Conservation (phyloP, 306 rosid species). For the Neltuma alba region DNA sequence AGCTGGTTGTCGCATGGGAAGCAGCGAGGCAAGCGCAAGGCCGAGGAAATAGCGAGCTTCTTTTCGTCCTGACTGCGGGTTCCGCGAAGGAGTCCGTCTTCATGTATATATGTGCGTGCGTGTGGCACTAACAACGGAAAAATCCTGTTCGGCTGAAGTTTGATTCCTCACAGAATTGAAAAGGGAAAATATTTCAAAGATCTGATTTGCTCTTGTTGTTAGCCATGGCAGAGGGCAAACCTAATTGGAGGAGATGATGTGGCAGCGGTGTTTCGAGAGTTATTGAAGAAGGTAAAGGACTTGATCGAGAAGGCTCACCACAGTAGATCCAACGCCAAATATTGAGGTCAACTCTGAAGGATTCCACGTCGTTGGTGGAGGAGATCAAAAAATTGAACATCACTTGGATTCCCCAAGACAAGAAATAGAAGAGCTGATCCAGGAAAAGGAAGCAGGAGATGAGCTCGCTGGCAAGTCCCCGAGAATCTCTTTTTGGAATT, state of each 20-base stretch:
- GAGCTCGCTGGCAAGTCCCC: too few relatives aligned
- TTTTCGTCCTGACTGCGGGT: background rate
- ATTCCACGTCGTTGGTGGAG: slow-evolving; percentile 7
- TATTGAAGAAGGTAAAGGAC: background rate
- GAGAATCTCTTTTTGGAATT: too few relatives aligned
- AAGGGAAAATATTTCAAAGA: background rate
- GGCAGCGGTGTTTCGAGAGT: background rate
- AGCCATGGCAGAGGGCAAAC: slow-evolving; percentile 22
- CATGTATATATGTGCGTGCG: too few relatives aligned
- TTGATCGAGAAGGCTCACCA: background rate
- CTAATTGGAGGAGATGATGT: background rate
- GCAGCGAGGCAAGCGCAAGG: background rate
- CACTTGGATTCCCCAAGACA: slow-evolving; percentile 26
- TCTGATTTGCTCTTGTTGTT: background rate
- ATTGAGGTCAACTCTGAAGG: slow-evolving; percentile 19
- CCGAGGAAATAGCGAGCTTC: background rate
- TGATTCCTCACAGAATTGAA: background rate
- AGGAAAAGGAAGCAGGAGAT: background rate
- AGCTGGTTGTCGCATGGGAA: background rate
- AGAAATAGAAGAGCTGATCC: slow-evolving; percentile 25
- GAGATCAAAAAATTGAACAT: slow-evolving; percentile 27
- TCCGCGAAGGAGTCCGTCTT: background rate
- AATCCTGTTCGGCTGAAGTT: background rate
- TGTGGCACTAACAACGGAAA: background rate
- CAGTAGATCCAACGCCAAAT: background rate